These are phyloP conservation scores for Penicillium corylophilum DNA, from an alignment of 2,329 filamentous ascomycete genomes.

Conservation along the genomic window DNA sequence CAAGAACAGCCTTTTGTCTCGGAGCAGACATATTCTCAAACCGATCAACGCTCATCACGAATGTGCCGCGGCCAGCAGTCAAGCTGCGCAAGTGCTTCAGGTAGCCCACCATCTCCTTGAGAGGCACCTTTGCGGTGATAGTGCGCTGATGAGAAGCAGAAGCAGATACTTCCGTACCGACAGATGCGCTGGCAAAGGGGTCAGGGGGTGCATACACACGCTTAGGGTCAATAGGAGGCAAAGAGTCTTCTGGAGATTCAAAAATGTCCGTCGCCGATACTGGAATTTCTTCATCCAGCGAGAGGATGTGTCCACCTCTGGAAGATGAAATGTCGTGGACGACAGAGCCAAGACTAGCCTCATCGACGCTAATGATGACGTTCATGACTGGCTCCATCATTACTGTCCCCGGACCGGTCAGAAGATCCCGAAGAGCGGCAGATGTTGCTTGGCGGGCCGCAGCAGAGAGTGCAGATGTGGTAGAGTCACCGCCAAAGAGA, in stretches of 20 bases:
- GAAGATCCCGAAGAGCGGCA: conserved; percentile 62
- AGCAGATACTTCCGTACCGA: conserved; percentile 26
- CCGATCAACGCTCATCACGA: conserved; percentile 70
- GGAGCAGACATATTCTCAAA: conserved; percentile 66
- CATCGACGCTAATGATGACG: conserved; percentile 81
- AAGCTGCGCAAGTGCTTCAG: conserved; percentile 83
- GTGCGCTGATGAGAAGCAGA: conserved; percentile 52
- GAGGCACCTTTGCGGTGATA: conserved; percentile 81
- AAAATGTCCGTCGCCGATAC: conserved; percentile 29
- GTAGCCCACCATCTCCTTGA: conserved; percentile 97
- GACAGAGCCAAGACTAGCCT: conserved; percentile 74
- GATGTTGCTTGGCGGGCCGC: conserved; percentile 68
- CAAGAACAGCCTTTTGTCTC: conserved; percentile 58
- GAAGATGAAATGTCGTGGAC: conserved; percentile 77
- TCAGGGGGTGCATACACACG: conserved; percentile 86
- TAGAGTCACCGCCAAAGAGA: conserved; percentile 65
- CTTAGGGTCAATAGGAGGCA: conserved; percentile 61
- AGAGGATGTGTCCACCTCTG: conserved; percentile 71
- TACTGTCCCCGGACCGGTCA: conserved; percentile 46
- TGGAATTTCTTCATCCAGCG: conserved; percentile 58
- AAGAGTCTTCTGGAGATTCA: conserved; percentile 26
- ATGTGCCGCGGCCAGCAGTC: conserved; percentile 79
- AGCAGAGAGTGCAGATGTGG: conserved; percentile 65
- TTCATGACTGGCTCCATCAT: conserved; percentile 95
- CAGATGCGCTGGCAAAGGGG: conserved; percentile 58